Evolutionary conservation across 768 basidiomycete species (phyloP), one percentile per base, ranked within the genome.

Genomic region (Coprinopsis marcescibilis): DNA sequence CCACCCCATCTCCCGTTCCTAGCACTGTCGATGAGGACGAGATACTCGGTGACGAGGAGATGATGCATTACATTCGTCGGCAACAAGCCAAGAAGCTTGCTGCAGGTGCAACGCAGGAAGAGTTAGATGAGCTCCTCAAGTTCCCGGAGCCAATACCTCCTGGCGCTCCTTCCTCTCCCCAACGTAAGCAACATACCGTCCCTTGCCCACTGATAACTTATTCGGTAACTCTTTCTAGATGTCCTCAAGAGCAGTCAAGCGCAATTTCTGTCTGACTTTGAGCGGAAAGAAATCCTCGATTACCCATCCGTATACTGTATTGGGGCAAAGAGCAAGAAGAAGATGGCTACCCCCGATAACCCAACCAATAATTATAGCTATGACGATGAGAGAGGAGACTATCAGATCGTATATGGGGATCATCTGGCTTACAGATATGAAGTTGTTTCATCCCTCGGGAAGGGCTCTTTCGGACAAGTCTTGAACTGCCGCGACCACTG

Each of bases 371-470:
- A 99, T 64, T 80, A 86, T 58, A 89, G 96, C 23, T 99, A 94
- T 56, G 96, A 99, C 60, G 96, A 99, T 61, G 96, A 99, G 23
- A 85, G 96, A 25, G 96, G 96, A 26, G 96, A 99, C 66, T 99
- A 99, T 57, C 80, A 85, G 13, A 82, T 98, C 46, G 80, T 97
- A 50, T 75, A 81, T 48, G 82, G 81, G 46, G 96, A 99, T 62
- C 96, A 99, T 66, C 78, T 99, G 42, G 88, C 89, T 29, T 99
- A 89, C 62, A 89, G 96, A n/a, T 99, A 97, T 63, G 94, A 98
- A 64, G 70, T 97, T 47, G 75, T 91, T 44, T 90, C 86, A 55
- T 86, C 89, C 3, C 81, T 98, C 32, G 96, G 96, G 38, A 98
- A 98, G 67, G 96, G 96, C 32, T 97, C 95, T 6, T 99, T 99